These are phyloP conservation scores for Penicillium palitans DNA, from an alignment of 2,329 filamentous ascomycete genomes.

Conservation along the genomic window DNA sequence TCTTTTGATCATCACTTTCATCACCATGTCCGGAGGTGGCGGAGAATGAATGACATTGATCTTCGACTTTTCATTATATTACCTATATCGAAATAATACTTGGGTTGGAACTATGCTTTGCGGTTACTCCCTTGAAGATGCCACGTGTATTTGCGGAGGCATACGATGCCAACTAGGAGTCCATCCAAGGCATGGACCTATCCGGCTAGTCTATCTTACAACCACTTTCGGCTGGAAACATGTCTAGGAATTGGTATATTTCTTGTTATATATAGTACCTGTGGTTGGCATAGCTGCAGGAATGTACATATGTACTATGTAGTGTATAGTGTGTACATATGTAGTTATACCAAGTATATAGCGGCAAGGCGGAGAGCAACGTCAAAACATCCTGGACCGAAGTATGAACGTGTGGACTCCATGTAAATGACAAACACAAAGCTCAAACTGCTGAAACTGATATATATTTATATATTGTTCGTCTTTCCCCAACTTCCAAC, in stretches of 20 bases:
- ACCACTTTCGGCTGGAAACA: too few species aligned
- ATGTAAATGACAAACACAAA: background rate
- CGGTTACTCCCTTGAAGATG: background rate
- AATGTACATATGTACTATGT: background rate
- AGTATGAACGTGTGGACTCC: background rate
- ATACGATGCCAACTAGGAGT: background rate
- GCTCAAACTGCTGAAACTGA: background rate
- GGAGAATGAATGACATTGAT: conserved; percentile 34
- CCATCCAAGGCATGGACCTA: background rate
- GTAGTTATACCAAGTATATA: background rate
- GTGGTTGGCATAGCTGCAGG: background rate
- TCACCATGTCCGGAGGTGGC: conserved; percentile 43
- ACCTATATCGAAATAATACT: background rate
- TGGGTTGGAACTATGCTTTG: background rate
- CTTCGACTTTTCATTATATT: background rate
- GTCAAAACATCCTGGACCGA: background rate
- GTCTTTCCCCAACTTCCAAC: background rate
- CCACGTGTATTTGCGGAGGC: background rate
- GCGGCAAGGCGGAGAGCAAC: background rate
- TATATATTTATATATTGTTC: background rate
- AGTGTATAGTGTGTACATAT: background rate
- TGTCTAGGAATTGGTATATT: background rate
- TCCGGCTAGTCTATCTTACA: background rate
- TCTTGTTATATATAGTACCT: background rate
- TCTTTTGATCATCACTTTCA: conserved; percentile 42